Base-by-base conservation (phyloP, 1,284 basidiomycete genomes). In the Malassezia furfur region DNA sequence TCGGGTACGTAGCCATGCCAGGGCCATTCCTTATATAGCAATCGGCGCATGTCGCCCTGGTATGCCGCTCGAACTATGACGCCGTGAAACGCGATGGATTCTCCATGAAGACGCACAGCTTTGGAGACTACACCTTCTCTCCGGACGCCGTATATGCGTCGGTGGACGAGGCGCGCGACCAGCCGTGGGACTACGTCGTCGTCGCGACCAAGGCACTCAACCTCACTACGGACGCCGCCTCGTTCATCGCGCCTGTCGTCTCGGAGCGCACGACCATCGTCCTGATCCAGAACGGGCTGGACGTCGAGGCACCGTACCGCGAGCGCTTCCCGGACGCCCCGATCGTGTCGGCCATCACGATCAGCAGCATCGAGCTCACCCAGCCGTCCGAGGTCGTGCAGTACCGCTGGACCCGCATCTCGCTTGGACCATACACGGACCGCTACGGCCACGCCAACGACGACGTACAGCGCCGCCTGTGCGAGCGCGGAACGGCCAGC, bases 231-330 rank as follows among this genome's bases (percentile, higher is more conserved):
- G 76, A 77, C 44, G 61, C 74, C 7, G 72, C 76, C 21, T 65
- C 62, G 11, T 59, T 69, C 15, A 66, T 78, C 44, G 55, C 53
- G 10, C 72, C 71, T 2, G 50, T 76, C 11, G 72, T 78, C 3
- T 50, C 57, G 7, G 43, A 48, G 0, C 49, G 50, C 1, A 67
- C 69, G 25, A 60, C 65, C 14, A 68, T 78, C 34, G 76, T 78
- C 4, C 61, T 79, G 15, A 76, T 79, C 48, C 78, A 79, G 61
- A 79, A 79, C 54, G 78, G 78, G 15, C 70, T 79, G 7, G 77
- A 77, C 12, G 72, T 78, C 35, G 78, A 79, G 57, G 67, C 74
- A 43, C 71, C 74, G 15, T 77, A 78, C 55, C 61, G 75, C 8
- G 49, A 56, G 12, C 63, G 71, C 22, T 78, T 72, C 57, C 66